Evolutionary conservation across 352 stramenopile species (phyloP).

Genomic region (Elongisporangium anandrum): DNA sequence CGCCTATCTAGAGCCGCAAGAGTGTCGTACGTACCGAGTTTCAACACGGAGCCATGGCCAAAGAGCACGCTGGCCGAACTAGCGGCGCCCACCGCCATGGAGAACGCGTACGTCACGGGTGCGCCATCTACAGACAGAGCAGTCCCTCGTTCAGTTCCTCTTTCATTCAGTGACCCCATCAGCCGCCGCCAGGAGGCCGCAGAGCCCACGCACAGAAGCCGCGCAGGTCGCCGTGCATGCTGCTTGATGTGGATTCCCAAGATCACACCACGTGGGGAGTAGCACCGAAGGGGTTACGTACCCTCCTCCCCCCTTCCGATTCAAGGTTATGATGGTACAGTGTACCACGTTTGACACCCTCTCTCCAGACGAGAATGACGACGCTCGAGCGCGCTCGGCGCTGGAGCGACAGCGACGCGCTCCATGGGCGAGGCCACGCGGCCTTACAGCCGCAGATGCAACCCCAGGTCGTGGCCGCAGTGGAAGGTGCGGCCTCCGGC

Average conservation of each 20-base stretch:
- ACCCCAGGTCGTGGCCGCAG: not conserved
- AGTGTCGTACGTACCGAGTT: conserved; percentile 26
- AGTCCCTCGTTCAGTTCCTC: not conserved
- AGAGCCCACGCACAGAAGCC: conserved; percentile 65
- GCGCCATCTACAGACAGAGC: conserved; percentile 48
- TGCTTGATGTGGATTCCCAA: not conserved
- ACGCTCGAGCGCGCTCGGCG: not conserved
- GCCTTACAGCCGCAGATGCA: not conserved
- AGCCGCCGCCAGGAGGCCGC: not conserved
- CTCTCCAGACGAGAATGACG: not conserved
- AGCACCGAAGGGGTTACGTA: not conserved
- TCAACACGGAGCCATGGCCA: conserved; percentile 43
- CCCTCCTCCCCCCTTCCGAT: no score
- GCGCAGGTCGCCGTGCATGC: conserved; percentile 71
- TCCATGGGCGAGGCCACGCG: conserved; percentile 2
- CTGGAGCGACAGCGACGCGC: not conserved
- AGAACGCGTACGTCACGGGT: conserved; percentile 76
- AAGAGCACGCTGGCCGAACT: conserved; percentile 68
- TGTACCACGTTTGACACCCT: not conserved
- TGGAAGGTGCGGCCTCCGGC: not conserved
- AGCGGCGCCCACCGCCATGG: conserved; percentile 55
- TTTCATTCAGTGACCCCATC: not conserved
- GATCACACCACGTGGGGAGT: not conserved
- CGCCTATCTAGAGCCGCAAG: no score
- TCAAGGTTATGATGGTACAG: no score